Percentiles rank a stretch among this genome's conserved stretches.
phyloP scores from a whole-genome alignment of 805 yeast genomes.

The Jamesozyma hellenica region DNA sequence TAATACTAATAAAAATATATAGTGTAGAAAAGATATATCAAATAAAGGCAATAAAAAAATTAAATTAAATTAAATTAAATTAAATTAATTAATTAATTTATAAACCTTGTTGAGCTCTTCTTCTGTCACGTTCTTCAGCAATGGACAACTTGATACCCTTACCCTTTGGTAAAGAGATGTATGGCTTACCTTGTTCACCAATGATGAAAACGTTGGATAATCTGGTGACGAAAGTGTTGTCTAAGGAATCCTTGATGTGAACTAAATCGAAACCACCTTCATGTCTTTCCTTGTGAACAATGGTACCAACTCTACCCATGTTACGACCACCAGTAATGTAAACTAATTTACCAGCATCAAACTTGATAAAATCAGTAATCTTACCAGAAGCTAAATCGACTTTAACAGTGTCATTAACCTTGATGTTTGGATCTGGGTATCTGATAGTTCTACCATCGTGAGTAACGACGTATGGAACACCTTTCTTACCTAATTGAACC shows the following conservation, averaged over 20 bases:
- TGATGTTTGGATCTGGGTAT: conserved; percentile 97
- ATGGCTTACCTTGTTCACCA: conserved; percentile 93
- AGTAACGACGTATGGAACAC: conserved; percentile 96
- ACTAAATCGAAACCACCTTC: conserved; percentile 97
- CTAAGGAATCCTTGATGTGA: conserved; percentile 90
- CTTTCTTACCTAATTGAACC: conserved; percentile 97
- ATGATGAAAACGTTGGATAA: conserved; percentile 85
- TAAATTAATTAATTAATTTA: conserved; percentile 19
- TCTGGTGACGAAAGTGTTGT: conserved; percentile 94
- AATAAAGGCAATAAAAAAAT: neutral
- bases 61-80: too few species aligned
- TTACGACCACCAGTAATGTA: conserved; percentile 97
- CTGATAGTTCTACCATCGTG: conserved; percentile 99
- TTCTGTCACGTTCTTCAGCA: conserved; percentile 97
- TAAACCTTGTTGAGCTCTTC: conserved; percentile 73
- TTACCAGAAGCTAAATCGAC: conserved; percentile 93
- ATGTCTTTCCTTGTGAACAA: conserved; percentile 93
- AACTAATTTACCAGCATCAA: conserved; percentile 85
- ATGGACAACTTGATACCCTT: conserved; percentile 95
- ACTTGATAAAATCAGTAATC: conserved; percentile 78
- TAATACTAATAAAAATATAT: neutral
- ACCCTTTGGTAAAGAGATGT: conserved; percentile 95
- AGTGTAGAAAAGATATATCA: neutral
- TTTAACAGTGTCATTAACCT: conserved; percentile 96
- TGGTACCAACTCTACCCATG: conserved; percentile 96